Percentiles rank a stretch among this genome's conserved stretches.
phyloP scores from a whole-genome alignment of 2,329 filamentous ascomycete genomes.

The Bertia moriformis region DNA sequence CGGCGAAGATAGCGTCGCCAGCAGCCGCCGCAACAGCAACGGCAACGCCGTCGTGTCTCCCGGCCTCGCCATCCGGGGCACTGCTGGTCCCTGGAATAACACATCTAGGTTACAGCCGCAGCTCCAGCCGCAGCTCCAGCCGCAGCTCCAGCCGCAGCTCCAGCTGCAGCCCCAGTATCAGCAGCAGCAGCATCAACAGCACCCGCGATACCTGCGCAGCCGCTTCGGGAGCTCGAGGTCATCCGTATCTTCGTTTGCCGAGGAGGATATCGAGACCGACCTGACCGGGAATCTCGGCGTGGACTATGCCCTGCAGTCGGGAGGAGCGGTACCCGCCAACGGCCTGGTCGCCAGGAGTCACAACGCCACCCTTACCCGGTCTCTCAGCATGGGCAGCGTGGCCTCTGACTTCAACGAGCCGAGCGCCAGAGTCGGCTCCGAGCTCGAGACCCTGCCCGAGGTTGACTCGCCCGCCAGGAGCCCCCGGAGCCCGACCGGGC shows the following conservation, averaged over 20 bases:
- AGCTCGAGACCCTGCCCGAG: slow-evolving; percentile 34
- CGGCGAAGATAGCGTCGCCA: no score
- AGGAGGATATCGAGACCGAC: slow-evolving; percentile 54
- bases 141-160: no score
- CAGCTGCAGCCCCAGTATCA: no score
- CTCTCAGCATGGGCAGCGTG: slow-evolving; percentile 81
- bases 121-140: no score
- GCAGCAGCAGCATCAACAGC: not conserved
- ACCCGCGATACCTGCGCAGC: not conserved
- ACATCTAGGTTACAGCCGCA: no score
- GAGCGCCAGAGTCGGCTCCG: slow-evolving; percentile 30
- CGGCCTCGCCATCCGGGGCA: no score
- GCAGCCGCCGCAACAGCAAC: no score
- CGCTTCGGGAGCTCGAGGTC: not conserved
- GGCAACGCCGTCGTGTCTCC: no score
- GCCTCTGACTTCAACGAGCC: slow-evolving; percentile 57
- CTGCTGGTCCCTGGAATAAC: no score
- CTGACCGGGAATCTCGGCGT: slow-evolving; percentile 50
- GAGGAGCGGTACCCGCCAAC: slow-evolving; percentile 51
- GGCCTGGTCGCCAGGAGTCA: slow-evolving; percentile 31
- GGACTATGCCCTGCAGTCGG: slow-evolving; percentile 72
- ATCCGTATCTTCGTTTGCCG: not conserved
- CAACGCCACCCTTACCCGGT: slow-evolving; percentile 49
- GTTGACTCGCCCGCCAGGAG: slow-evolving; percentile 19
- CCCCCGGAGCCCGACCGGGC: slow-evolving; percentile 21